Base-by-base conservation (phyloP, 176 grass and related monocot species). In the Microstegium vimineum region DNA sequence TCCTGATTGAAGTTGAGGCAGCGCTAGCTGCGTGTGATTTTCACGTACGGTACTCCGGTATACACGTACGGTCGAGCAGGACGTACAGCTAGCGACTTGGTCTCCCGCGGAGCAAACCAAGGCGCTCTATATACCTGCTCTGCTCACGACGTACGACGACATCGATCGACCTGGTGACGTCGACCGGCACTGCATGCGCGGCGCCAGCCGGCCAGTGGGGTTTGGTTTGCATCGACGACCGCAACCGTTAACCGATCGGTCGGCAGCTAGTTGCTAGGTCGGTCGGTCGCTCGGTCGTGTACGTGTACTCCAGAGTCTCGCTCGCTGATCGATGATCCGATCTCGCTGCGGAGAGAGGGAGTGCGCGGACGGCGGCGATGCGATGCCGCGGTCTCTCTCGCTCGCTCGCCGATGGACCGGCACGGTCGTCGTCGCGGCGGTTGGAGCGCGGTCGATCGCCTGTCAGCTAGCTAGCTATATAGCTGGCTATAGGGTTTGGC, bases 371-470 rank as follows among this genome's bases (percentile, higher is more conserved):
- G 41, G 15, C 40, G 41, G 38, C 41, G 70, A 22, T 12, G 1
- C 13, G 47, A 22, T 4, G 20, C 8, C 22, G 22, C 52, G 52
- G n/a, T 59, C 54, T 59, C 43, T 46, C 13, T 33, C 33, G 33
- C n/a, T n/a, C n/a, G n/a, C n/a, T n/a, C n/a, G n/a, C n/a, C n/a
- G n/a, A n/a, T n/a, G n/a, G n/a, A n/a, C n/a, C n/a, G n/a, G n/a
- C n/a, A n/a, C n/a, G 37, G 46, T 51, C 47, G 47, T 41, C 36
- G 35, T 12, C 10, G 65, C 33, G 17, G 43, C 18, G 51, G 80
- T 43, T 71, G 80, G 80, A 35, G 40, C 13, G 74, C 36, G 23
- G 69, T 82, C 36, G 23, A 56, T 82, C 56, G 27, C 20, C 18
- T 26, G 69, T 82, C 69, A 46, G n/a, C n/a, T n/a, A n/a, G n/a